phyloP scores from a whole-genome alignment of 1,284 basidiomycete genomes.

The Boletellus deceptivus region DNA sequence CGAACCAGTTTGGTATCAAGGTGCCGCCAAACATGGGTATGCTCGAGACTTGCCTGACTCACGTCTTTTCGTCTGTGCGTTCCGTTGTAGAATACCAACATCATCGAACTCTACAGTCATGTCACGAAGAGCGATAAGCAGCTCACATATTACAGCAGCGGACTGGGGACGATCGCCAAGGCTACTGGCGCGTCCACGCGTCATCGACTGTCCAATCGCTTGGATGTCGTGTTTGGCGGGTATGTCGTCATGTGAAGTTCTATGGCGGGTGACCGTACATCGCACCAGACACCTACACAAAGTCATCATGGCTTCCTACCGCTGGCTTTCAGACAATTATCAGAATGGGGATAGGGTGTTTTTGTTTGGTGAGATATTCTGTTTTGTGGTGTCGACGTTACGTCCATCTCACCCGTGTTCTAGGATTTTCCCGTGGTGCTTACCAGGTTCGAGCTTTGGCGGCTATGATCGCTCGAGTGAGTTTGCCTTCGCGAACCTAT shows the following conservation, averaged over 20 bases:
- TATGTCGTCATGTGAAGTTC: slow-evolving; percentile 7
- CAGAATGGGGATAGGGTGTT: slow-evolving; percentile 33
- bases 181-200: slow-evolving; percentile 9
- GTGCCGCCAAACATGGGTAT: slow-evolving; percentile 12
- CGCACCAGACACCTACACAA: slow-evolving; percentile 31
- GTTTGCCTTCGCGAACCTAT: not conserved
- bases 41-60: not conserved
- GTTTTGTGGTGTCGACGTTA: not conserved
- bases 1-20: slow-evolving; percentile 35
- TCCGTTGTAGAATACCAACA: slow-evolving; percentile 35
- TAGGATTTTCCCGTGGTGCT: slow-evolving; percentile 41
- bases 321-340: slow-evolving; percentile 38
- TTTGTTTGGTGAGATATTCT: slow-evolving; percentile 32
- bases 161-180: slow-evolving; percentile 34
- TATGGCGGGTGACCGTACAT: not conserved
- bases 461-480: slow-evolving; percentile 37
- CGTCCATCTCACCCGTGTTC: not conserved
- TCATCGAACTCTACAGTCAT: slow-evolving; percentile 36
- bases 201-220: slow-evolving; percentile 15
- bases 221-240: slow-evolving; percentile 35
- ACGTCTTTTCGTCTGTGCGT: not conserved
- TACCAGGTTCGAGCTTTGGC: slow-evolving; percentile 39
- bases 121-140: slow-evolving; percentile 31
- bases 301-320: slow-evolving; percentile 35
- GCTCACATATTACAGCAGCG: slow-evolving; percentile 38